Conservation (phyloP, 1,284 basidiomycete species). For the Ustilago vetiveriae region DNA sequence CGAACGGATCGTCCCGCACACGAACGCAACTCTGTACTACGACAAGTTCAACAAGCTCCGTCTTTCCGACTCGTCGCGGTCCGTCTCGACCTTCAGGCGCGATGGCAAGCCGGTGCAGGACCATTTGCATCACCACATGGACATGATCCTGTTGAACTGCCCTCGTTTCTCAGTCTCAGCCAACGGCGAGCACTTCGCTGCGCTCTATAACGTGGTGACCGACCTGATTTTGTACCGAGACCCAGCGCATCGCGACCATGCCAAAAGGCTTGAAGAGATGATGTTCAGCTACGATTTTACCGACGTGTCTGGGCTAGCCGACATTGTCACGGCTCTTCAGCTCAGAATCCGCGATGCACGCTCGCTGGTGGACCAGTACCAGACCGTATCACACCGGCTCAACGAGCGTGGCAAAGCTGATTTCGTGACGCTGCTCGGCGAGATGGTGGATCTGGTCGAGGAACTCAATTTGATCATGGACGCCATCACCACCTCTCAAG, state of each 20-base stretch:
- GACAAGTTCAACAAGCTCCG: constrained; percentile 84
- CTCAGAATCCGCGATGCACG: constrained; percentile 73
- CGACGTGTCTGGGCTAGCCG: constrained; percentile 76
- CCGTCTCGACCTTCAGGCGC: constrained; percentile 64
- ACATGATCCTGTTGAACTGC: constrained; percentile 81
- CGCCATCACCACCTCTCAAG: constrained; percentile 82
- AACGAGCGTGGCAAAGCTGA: constrained; percentile 71
- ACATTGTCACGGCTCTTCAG: constrained; percentile 80
- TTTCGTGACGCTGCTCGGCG: constrained; percentile 77
- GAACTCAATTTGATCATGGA: constrained; percentile 88
- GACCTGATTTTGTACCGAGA: constrained; percentile 85
- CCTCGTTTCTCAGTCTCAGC: constrained; percentile 83
- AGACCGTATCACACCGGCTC: constrained; percentile 67
- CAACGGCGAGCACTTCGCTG: constrained; percentile 83
- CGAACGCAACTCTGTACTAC: constrained; percentile 84
- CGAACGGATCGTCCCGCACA: constrained; percentile 88
- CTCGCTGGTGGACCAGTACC: constrained; percentile 60
- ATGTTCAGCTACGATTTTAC: constrained; percentile 91
- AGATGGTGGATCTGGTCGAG: constrained; percentile 79
- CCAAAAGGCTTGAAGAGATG: constrained; percentile 74
- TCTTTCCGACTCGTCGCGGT: constrained; percentile 77
- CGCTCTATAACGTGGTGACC: constrained; percentile 87
- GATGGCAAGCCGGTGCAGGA: constrained; percentile 68
- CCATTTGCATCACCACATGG: constrained; percentile 84
- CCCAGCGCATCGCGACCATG: constrained; percentile 71